phyloP scores from a whole-genome alignment of 140 eudicot genomes.

The Ambrosia hybrid region DNA sequence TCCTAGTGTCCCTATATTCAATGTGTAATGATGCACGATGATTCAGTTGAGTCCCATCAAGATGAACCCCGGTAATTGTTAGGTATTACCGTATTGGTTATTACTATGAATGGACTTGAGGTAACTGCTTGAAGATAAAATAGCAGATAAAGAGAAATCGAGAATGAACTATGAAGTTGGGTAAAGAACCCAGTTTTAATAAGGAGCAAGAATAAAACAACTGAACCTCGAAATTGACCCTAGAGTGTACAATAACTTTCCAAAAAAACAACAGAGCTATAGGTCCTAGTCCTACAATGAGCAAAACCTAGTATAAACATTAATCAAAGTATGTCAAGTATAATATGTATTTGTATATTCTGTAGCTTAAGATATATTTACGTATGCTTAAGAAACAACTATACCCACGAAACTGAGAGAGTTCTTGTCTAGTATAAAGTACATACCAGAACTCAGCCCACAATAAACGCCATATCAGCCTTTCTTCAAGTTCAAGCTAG shows the following conservation, averaged over 20 bases:
- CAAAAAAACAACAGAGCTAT: constrained; percentile 23
- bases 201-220: too few relatives aligned
- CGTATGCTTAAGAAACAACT: constrained; percentile 24
- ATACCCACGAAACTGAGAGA: constrained; percentile 47
- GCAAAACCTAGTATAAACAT: constrained; percentile 10
- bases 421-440: constrained; percentile 51
- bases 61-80: too few relatives aligned
- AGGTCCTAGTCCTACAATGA: constrained; percentile 16
- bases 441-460: constrained; percentile 39
- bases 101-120: too few relatives aligned
- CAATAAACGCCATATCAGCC: constrained; percentile 29
- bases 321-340: constrained; percentile 18
- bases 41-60: too few relatives aligned
- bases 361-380: constrained; percentile 25
- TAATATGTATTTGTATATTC: constrained; percentile 1
- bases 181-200: too few relatives aligned
- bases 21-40: too few relatives aligned
- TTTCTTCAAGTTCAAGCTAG: constrained; percentile 33
- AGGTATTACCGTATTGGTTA: too few relatives aligned
- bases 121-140: too few relatives aligned
- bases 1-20: too few relatives aligned
- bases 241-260: constrained; percentile 9
- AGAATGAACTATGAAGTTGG: too few relatives aligned
- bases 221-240: constrained; percentile 8
- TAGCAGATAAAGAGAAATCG: too few relatives aligned